A percentile compares a stretch with the other conserved stretches of the same genome.
These are phyloP conservation scores for Fusarium acutatum DNA, from an alignment of 2,329 filamentous ascomycete genomes.

Conservation along the genomic window DNA sequence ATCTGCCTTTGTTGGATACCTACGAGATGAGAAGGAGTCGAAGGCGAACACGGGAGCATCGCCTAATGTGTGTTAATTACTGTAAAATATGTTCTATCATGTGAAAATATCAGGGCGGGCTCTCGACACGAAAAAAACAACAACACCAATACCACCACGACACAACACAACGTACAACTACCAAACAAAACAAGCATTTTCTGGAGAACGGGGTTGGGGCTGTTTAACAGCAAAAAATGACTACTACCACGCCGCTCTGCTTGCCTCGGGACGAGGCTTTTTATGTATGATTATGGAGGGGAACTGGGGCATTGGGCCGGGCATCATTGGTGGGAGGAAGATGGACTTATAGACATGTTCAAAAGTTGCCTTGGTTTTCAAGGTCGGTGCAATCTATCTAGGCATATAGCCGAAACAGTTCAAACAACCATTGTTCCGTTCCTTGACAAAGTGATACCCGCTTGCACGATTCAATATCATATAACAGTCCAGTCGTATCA, in stretches of 20 bases:
- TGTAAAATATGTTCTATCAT: conserved; percentile 46
- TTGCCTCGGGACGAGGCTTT: conserved; percentile 39
- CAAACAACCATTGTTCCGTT: not conserved
- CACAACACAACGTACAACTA: not conserved
- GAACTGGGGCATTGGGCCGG: conserved; percentile 22
- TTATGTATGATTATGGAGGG: conserved; percentile 43
- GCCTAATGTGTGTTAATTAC: conserved; percentile 45
- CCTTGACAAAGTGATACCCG: not conserved
- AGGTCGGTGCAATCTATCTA: conserved; percentile 17
- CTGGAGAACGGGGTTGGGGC: conserved; percentile 33
- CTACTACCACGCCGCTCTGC: conserved; percentile 47
- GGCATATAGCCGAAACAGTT: conserved; percentile 6
- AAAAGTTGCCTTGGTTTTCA: conserved; percentile 30
- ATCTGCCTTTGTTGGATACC: conserved; percentile 35
- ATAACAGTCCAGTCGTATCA: not conserved
- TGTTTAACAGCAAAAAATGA: conserved; percentile 36
- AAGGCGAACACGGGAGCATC: conserved; percentile 11
- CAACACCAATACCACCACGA: conserved; percentile 20
- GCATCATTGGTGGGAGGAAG: conserved; percentile 20
- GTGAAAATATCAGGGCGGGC: conserved; percentile 38
- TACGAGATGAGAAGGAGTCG: conserved; percentile 21
- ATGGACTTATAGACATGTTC: conserved; percentile 32
- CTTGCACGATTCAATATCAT: not conserved
- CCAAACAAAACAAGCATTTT: conserved; percentile 30
- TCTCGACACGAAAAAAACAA: conserved; percentile 35